These are phyloP conservation scores for Lichtheimia corymbifera DNA, from an alignment of 371 early-diverging fungal genomes.

Conservation along the genomic window DNA sequence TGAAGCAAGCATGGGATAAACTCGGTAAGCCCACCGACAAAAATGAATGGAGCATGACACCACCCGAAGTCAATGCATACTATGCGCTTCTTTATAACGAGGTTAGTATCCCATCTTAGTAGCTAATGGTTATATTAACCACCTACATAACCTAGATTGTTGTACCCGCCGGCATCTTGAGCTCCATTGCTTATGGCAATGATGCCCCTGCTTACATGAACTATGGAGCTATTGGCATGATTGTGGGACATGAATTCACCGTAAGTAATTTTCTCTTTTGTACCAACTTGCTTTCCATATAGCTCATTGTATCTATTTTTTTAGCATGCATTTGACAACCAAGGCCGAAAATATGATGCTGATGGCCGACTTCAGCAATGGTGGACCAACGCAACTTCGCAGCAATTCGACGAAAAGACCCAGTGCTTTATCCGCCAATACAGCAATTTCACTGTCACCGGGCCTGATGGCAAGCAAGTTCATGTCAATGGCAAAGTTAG, in stretches of 20 bases:
- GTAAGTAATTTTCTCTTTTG: slow-evolving; percentile 24
- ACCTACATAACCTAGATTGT: slow-evolving; percentile 33
- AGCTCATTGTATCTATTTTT: background rate
- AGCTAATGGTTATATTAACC: background rate
- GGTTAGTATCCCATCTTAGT: slow-evolving; percentile 1
- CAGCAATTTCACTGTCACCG: slow-evolving; percentile 40
- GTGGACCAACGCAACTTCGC: slow-evolving; percentile 62
- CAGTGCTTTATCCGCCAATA: slow-evolving; percentile 73
- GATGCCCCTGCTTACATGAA: slow-evolving; percentile 54
- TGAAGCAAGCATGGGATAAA: slow-evolving; percentile 24
- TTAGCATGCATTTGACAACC: slow-evolving; percentile 53
- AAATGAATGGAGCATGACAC: slow-evolving; percentile 54
- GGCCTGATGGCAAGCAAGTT: slow-evolving; percentile 19
- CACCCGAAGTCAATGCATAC: slow-evolving; percentile 66
- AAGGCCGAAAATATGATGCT: slow-evolving; percentile 58
- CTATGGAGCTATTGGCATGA: slow-evolving; percentile 61
- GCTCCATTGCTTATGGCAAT: slow-evolving; percentile 43
- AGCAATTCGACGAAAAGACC: slow-evolving; percentile 50
- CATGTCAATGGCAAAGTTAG: slow-evolving; percentile 53
- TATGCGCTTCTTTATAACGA: slow-evolving; percentile 54
- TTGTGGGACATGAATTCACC: slow-evolving; percentile 66
- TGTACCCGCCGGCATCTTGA: slow-evolving; percentile 64
- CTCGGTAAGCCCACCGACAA: slow-evolving; percentile 47
- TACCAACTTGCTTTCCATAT: background rate
- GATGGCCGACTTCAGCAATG: slow-evolving; percentile 51